These are phyloP conservation scores for Cyclocybe cylindracea DNA, from an alignment of 768 basidiomycete species.

Conservation along the genomic window DNA sequence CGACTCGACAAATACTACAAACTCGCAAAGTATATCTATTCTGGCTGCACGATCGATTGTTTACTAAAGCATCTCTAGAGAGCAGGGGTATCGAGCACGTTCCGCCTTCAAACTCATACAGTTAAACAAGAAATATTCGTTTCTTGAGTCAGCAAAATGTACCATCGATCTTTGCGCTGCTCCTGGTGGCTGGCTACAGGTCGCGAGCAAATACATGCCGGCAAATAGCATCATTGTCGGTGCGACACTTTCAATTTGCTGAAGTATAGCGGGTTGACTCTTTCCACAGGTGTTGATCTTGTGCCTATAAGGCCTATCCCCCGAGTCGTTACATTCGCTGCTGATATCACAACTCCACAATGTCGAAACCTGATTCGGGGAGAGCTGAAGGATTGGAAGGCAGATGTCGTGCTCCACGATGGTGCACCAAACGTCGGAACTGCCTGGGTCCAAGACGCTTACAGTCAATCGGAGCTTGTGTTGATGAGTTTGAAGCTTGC, in stretches of 20 bases:
- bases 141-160: slow-evolving; percentile 87
- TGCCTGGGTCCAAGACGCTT: slow-evolving; percentile 99
- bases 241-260: slow-evolving; percentile 20
- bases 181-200: slow-evolving; percentile 98
- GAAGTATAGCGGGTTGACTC: slow-evolving; percentile 8
- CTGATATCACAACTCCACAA: slow-evolving; percentile 91
- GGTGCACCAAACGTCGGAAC: slow-evolving; percentile 99
- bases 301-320: slow-evolving; percentile 97
- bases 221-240: slow-evolving; percentile 90
- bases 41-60: background rate
- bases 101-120: slow-evolving; percentile 99
- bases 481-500: slow-evolving; percentile 94
- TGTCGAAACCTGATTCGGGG: slow-evolving; percentile 85
- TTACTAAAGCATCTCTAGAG: slow-evolving; percentile 49
- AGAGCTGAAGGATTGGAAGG: slow-evolving; percentile 98
- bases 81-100: slow-evolving; percentile 99
- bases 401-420: slow-evolving; percentile 97
- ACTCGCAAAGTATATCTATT: slow-evolving; percentile 73
- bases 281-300: slow-evolving; percentile 80
- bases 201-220: slow-evolving; percentile 97
- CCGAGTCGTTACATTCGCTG: slow-evolving; percentile 84
- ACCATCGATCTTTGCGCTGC: slow-evolving; percentile 98
- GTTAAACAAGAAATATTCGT: slow-evolving; percentile 95
- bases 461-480: slow-evolving; percentile 94
- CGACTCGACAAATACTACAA: slow-evolving; percentile 98